Conservation (phyloP, 805 yeast species). For the Suhomyces pyralidae region DNA sequence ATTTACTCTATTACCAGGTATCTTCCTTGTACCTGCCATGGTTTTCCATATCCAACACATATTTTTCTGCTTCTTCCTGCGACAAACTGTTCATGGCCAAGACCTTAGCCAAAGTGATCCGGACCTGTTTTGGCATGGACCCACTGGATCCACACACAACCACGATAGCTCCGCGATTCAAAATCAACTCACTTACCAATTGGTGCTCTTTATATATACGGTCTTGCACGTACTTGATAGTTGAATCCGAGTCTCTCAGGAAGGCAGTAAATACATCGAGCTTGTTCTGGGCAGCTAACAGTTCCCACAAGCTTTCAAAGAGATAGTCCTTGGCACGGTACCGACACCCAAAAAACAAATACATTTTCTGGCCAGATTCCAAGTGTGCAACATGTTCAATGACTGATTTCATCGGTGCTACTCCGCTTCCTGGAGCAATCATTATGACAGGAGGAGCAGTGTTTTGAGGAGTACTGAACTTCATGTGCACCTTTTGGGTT, state of each 20-base stretch:
- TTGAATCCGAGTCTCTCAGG: slow-evolving; percentile 46
- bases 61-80: slow-evolving; percentile 48
- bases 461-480: slow-evolving; percentile 18
- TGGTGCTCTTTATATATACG: slow-evolving; percentile 51
- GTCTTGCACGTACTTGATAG: slow-evolving; percentile 71
- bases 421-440: slow-evolving; percentile 93
- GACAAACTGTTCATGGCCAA: slow-evolving; percentile 44
- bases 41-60: slow-evolving; percentile 58
- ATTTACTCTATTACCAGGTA: slow-evolving; percentile 60
- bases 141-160: slow-evolving; percentile 94
- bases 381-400: slow-evolving; percentile 39
- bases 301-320: slow-evolving; percentile 54
- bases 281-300: slow-evolving; percentile 26
- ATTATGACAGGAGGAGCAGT: slow-evolving; percentile 51
- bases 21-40: slow-evolving; percentile 75
- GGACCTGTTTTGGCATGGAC: slow-evolving; percentile 85
- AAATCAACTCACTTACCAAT: slow-evolving; percentile 50
- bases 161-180: slow-evolving; percentile 55
- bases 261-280: slow-evolving; percentile 42
- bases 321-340: slow-evolving; percentile 62
- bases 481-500: slow-evolving; percentile 45
- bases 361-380: slow-evolving; percentile 30
- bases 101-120: slow-evolving; percentile 72
- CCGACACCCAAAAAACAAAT: slow-evolving; percentile 76
- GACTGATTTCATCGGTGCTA: slow-evolving; percentile 86